Percentiles rank a stretch among this genome's conserved stretches.
These are phyloP conservation scores for Monotropa hypopitys DNA, from an alignment of 179 eudicot genomes.

Conservation along the genomic window DNA sequence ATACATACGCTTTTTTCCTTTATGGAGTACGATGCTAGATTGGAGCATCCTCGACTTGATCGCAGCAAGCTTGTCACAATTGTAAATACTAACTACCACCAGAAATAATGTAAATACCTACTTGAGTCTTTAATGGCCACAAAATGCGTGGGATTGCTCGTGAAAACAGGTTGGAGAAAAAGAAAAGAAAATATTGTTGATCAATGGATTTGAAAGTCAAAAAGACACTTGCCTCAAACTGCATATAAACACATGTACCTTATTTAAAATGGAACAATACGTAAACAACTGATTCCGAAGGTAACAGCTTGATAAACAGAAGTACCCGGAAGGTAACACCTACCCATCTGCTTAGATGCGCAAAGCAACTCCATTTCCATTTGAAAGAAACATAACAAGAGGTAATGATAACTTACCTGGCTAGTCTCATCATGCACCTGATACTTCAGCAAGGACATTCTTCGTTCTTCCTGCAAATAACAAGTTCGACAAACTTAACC, in stretches of 20 bases:
- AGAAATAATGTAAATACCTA: constrained; percentile 50
- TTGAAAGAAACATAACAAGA: constrained; percentile 12
- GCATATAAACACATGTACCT: constrained; percentile 19
- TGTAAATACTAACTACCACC: constrained; percentile 40
- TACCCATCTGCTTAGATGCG: constrained; percentile 22
- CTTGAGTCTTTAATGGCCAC: constrained; percentile 73
- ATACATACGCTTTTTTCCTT: constrained; percentile 49
- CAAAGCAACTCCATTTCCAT: constrained; percentile 20
- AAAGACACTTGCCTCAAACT: constrained; percentile 2
- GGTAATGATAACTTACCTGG: constrained; percentile 87
- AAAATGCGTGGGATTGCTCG: constrained; percentile 46
- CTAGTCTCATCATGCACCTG: constrained; percentile 99
- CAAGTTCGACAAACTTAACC: background rate
- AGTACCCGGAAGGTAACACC: constrained; percentile 20
- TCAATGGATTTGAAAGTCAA: constrained; percentile 18
- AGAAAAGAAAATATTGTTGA: constrained; percentile 23
- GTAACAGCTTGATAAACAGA: constrained; percentile 2
- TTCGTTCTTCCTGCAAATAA: constrained; percentile 80
- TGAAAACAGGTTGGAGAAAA: constrained; percentile 39
- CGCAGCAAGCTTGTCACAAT: constrained; percentile 44
- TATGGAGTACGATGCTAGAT: constrained; percentile 33
- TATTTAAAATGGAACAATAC: constrained; percentile 11
- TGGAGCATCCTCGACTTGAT: constrained; percentile 46
- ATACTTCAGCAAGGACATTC: constrained; percentile 75
- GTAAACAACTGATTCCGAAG: constrained; percentile 31